Percentiles rank a stretch among this genome's conserved stretches.
phyloP scores from a whole-genome alignment of 805 yeast species.

The Spathaspora sp. region DNA sequence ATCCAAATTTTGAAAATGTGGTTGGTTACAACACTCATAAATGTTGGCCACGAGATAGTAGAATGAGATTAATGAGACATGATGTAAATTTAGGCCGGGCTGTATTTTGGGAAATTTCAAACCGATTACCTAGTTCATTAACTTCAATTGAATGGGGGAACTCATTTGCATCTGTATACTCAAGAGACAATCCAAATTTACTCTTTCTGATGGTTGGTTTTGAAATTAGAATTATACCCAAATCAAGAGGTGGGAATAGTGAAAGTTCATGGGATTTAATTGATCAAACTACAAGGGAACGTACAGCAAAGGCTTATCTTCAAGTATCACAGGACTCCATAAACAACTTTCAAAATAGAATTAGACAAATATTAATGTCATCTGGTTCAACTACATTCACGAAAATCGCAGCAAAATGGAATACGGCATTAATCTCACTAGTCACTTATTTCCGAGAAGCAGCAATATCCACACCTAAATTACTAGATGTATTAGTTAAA shows the following conservation, averaged over 20 bases:
- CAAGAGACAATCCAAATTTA: constrained; percentile 84
- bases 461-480: constrained; percentile 71
- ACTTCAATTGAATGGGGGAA: constrained; percentile 76
- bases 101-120: constrained; percentile 82
- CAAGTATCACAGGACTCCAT: constrained; percentile 82
- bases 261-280: constrained; percentile 94
- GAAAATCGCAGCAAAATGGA: constrained; percentile 94
- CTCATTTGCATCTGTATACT: constrained; percentile 82
- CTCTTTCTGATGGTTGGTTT: constrained; percentile 92
- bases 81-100: constrained; percentile 94
- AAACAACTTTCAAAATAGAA: constrained; percentile 73
- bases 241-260: constrained; percentile 54
- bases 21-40: constrained; percentile 83
- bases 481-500: constrained; percentile 80
- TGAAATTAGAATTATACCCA: constrained; percentile 86
- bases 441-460: constrained; percentile 94
- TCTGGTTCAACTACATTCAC: constrained; percentile 95
- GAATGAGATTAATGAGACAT: constrained; percentile 86
- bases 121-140: constrained; percentile 73
- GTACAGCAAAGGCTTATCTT: constrained; percentile 84
- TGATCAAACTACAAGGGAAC: constrained; percentile 66
- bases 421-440: constrained; percentile 80
- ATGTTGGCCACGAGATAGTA: constrained; percentile 92
- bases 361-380: constrained; percentile 88
- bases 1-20: constrained; percentile 84